phyloP scores from a whole-genome alignment of 2,329 filamentous ascomycete species.

The Colletotrichum filicis region DNA sequence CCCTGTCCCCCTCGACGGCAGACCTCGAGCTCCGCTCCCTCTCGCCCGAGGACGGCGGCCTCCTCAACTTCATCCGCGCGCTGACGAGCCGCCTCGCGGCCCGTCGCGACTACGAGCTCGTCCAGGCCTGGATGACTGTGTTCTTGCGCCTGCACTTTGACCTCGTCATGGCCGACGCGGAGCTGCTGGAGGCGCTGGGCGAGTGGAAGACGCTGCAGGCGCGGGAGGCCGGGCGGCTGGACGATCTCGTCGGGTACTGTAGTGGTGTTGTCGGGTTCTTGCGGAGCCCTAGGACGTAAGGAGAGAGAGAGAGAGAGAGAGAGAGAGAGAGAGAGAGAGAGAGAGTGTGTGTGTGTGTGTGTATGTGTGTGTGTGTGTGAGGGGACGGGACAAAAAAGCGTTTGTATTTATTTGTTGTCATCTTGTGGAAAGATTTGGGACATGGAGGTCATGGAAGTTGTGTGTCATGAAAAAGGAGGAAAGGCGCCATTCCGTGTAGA shows the following conservation, averaged over 20 bases:
- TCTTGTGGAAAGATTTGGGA: background rate
- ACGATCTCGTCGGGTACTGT: slow-evolving; percentile 86
- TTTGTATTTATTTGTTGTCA: background rate
- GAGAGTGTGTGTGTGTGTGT: too few relatives aligned
- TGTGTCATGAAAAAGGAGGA: background rate
- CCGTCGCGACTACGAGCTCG: slow-evolving; percentile 88
- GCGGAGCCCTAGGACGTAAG: slow-evolving; percentile 67
- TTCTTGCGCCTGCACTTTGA: slow-evolving; percentile 84
- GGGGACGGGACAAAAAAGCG: background rate
- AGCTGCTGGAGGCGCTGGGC: slow-evolving; percentile 68
- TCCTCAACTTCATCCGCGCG: slow-evolving; percentile 83
- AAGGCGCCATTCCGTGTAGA: background rate
- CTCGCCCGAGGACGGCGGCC: slow-evolving; percentile 71
- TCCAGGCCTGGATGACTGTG: slow-evolving; percentile 97
- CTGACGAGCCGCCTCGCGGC: slow-evolving; percentile 76
- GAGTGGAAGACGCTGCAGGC: slow-evolving; percentile 81
- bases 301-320: too few relatives aligned
- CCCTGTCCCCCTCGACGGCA: slow-evolving; percentile 83
- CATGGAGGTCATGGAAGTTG: background rate
- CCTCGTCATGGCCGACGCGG: slow-evolving; percentile 60
- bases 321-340: too few relatives aligned
- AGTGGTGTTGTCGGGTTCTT: slow-evolving; percentile 87
- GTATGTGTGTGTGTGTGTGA: background rate
- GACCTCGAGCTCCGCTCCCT: slow-evolving; percentile 93
- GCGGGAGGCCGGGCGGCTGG: slow-evolving; percentile 76